Conservation (phyloP, 148 eudicot genomes). For the Silene latifolia region DNA sequence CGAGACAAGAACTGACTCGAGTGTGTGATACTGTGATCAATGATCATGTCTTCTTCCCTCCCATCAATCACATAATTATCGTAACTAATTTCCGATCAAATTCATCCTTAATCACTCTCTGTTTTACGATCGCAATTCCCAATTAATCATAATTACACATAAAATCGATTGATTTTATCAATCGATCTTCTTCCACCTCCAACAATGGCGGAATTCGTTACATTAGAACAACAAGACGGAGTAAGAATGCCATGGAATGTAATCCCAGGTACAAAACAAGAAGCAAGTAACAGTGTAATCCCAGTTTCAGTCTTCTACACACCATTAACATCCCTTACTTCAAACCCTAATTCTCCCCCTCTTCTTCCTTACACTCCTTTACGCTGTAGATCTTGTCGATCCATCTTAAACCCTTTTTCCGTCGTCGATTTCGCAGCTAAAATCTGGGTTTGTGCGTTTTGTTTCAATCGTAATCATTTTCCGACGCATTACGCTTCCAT, state of each 20-base stretch:
- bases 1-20: not conserved
- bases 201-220: slow-evolving; percentile 75
- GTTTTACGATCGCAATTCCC: too few species aligned
- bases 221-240: slow-evolving; percentile 67
- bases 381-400: slow-evolving; percentile 80
- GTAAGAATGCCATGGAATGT: slow-evolving; percentile 97
- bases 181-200: not conserved
- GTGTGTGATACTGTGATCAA: too few species aligned
- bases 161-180: not conserved
- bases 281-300: slow-evolving; percentile 46
- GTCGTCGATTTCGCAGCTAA: slow-evolving; percentile 74
- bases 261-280: slow-evolving; percentile 82
- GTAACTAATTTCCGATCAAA: not conserved
- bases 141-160: slow-evolving; percentile 1
- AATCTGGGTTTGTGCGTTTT: slow-evolving; percentile 92
- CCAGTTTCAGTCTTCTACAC: slow-evolving; percentile 81
- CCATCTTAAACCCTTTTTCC: slow-evolving; percentile 82
- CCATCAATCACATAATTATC: not conserved
- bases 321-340: slow-evolving; percentile 57
- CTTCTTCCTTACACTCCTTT: slow-evolving; percentile 79
- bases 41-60: not conserved
- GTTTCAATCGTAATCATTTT: slow-evolving; percentile 72
- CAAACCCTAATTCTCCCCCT: slow-evolving; percentile 33
- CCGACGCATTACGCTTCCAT: slow-evolving; percentile 68
- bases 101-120: not conserved